Conservation (phyloP, 1,139 yeast species). For the Zygosaccharomyces sapae region DNA sequence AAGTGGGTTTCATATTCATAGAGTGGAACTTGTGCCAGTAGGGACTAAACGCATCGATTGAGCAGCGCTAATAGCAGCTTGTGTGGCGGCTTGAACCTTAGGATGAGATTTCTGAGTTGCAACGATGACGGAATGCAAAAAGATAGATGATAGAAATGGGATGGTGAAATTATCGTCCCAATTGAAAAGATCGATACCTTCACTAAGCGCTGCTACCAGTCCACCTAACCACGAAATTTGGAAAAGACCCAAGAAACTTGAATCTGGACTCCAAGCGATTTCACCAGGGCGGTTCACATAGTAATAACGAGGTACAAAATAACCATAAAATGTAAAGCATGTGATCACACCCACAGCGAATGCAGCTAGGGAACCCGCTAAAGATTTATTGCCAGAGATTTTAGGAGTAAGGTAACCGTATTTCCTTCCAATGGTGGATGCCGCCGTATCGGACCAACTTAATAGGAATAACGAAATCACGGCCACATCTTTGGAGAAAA, state of each 20-base stretch:
- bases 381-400: constrained; percentile 65
- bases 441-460: constrained; percentile 98
- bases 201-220: constrained; percentile 77
- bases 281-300: constrained; percentile 51
- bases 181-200: constrained; percentile 66
- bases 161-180: constrained; percentile 92
- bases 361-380: constrained; percentile 89
- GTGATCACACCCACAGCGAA: constrained; percentile 65
- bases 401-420: constrained; percentile 83
- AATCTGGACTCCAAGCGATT: constrained; percentile 58
- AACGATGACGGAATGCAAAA: constrained; percentile 48
- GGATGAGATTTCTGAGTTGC: constrained; percentile 28
- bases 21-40: not conserved
- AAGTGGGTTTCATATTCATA: not conserved
- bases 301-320: constrained; percentile 58
- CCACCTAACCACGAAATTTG: constrained; percentile 64
- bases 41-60: constrained; percentile 1
- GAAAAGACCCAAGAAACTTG: constrained; percentile 53
- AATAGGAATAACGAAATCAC: constrained; percentile 71
- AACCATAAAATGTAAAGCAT: constrained; percentile 65
- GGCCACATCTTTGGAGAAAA: constrained; percentile 76
- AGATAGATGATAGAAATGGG: constrained; percentile 74
- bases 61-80: constrained; percentile 1
- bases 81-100: constrained; percentile 1
- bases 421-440: constrained; percentile 84